Percentiles rank a stretch among this genome's conserved stretches.
These are phyloP conservation scores for Plasmodium gaboni DNA, from an alignment of 169 alveolate species.

Conservation along the genomic window DNA sequence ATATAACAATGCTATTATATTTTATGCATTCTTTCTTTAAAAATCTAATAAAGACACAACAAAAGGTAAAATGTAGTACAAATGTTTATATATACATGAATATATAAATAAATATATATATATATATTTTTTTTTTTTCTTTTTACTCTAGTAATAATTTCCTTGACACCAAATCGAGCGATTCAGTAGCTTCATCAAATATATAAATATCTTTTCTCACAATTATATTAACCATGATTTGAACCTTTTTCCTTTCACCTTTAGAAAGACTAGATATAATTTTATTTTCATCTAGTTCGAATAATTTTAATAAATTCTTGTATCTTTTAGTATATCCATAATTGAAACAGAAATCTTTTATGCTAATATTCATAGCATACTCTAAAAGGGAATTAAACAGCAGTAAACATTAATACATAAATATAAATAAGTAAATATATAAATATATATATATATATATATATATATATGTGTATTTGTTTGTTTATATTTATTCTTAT, in stretches of 20 bases:
- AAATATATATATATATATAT: too few species aligned
- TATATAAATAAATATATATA: slow-evolving; percentile 1
- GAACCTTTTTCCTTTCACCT: slow-evolving; percentile 73
- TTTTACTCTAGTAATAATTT: slow-evolving; percentile 63
- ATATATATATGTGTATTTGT: too few species aligned
- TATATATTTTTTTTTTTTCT: not conserved
- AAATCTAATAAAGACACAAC: slow-evolving; percentile 18
- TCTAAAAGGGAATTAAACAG: slow-evolving; percentile 14
- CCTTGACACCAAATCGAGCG: slow-evolving; percentile 64
- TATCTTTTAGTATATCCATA: slow-evolving; percentile 55
- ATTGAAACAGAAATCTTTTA: slow-evolving; percentile 31
- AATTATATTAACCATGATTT: slow-evolving; percentile 52
- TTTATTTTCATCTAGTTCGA: slow-evolving; percentile 59
- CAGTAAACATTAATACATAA: too few species aligned
- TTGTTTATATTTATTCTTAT: slow-evolving; percentile 1
- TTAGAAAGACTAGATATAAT: slow-evolving; percentile 48
- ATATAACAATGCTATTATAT: slow-evolving; percentile 61
- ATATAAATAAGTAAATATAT: too few species aligned
- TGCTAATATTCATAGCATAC: slow-evolving; percentile 55
- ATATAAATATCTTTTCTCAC: slow-evolving; percentile 68
- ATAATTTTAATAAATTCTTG: slow-evolving; percentile 36
- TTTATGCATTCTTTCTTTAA: slow-evolving; percentile 56
- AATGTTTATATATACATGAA: not conserved
- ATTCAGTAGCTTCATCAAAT: slow-evolving; percentile 75
- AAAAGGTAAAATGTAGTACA: not conserved